Evolutionary conservation across 2,329 filamentous ascomycete species (phyloP), one percentile per base, ranked within the genome.

Genomic region (Verticillium isaacii): DNA sequence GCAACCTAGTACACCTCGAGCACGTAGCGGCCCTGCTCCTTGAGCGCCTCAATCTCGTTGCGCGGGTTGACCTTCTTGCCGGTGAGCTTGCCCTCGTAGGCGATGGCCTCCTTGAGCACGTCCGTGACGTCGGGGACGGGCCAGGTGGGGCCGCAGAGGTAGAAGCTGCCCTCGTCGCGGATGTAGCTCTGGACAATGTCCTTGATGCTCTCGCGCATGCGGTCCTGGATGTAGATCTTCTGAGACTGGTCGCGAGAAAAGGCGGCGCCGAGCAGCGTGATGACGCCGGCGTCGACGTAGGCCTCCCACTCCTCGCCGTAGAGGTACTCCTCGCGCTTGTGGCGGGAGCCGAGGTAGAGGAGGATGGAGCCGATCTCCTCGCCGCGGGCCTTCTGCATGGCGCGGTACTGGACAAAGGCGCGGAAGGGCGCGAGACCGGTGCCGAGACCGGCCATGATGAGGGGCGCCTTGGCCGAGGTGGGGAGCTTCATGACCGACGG

Each of bases 241-340:
- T 97, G 85, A 17, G 92, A 90, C 84, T 99, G 95, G 74, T 99
- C 95, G 74, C 95, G 90, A 63, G 92, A 96, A 83, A 99, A 99
- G 54, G 95, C 95, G 59, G 92, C 88, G 59, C 95, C 95, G 58
- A 99, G 86, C 52, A 97, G 85, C 0, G 95, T 99, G 74, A 99
- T 93, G 69, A 99, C 92, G 59, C 95, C 95, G 0, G 95, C 93
- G 64, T 93, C 94, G 72, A 95, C 87, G 78, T 99, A 99, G 0
- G 95, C 95, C 77, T 99, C 95, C 95, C 95, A 99, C 77, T 99
- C 95, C 77, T 99, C 95, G 65, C 95, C 95, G 73, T 98, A 99
- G 64, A 97, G 89, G 78, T 99, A 99, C 80, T 99, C 95, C 79
- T 99, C 95, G 67, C 93, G 92, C 82, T 97, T 93, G 83, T 97